Evolutionary conservation across 352 stramenopile species (phyloP).

Genomic region (Peronospora belbahrii): DNA sequence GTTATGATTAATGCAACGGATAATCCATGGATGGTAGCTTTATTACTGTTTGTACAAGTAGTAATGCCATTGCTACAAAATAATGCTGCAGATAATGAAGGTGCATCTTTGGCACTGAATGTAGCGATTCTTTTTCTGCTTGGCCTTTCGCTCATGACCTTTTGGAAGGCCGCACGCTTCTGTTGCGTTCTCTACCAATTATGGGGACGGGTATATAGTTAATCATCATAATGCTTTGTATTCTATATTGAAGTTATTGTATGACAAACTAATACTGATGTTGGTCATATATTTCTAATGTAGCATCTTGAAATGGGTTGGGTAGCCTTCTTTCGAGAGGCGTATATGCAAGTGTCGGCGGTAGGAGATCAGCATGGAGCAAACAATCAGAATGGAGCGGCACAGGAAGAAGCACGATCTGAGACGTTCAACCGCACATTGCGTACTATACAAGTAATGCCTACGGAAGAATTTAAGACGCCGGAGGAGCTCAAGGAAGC

Average conservation of each 20-base stretch:
- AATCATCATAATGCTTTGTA: neutral
- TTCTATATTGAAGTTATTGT: neutral
- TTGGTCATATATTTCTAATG: neutral
- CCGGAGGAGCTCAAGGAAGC: constrained; percentile 45
- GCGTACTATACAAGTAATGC: constrained; percentile 74
- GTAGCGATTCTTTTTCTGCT: constrained; percentile 51
- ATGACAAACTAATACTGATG: neutral
- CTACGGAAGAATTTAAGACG: constrained; percentile 69
- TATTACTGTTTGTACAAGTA: constrained; percentile 73
- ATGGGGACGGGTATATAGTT: constrained; percentile 21
- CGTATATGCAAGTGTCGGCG: constrained; percentile 35
- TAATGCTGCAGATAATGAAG: constrained; percentile 45
- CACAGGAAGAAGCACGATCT: constrained; percentile 31
- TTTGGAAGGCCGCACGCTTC: constrained; percentile 51
- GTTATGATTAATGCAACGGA: constrained; percentile 71
- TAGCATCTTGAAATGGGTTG: constrained; percentile 51
- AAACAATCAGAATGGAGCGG: constrained; percentile 25
- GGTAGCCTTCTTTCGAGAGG: constrained; percentile 49
- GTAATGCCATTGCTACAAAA: constrained; percentile 69
- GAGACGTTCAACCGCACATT: constrained; percentile 68
- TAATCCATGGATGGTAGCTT: constrained; percentile 73
- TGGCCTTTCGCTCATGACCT: constrained; percentile 42
- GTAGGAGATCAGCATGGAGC: constrained; percentile 30
- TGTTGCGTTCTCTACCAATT: constrained; percentile 46
- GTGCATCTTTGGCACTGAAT: constrained; percentile 42